Percentiles rank a stretch among this genome's conserved stretches.
Conservation (phyloP, 345 rosid genomes). For the Alliaria petiolata region DNA sequence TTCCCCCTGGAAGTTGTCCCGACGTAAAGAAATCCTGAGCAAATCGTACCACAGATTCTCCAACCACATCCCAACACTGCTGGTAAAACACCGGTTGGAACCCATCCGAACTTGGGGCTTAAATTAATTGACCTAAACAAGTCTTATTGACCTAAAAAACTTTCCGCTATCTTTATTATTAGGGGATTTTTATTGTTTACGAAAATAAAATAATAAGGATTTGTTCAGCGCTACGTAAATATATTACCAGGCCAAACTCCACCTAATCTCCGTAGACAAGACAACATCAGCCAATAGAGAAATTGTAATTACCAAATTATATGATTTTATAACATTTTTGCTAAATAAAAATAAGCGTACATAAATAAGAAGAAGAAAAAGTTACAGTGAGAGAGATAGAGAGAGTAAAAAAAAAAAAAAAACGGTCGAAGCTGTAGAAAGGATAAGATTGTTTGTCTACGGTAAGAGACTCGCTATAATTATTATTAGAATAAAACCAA, state of each 20-base stretch:
- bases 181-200: too few species aligned
- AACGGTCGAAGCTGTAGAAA: conserved; percentile 1
- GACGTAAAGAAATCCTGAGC: too few species aligned
- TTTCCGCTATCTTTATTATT: too few species aligned
- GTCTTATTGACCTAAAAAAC: neutral
- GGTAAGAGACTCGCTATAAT: conserved; percentile 32
- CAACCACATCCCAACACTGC: too few species aligned
- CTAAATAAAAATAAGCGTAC: conserved; percentile 21
- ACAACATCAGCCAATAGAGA: neutral
- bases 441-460: conserved; percentile 21
- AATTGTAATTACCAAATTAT: conserved; percentile 12
- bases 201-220: neutral
- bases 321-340: conserved; percentile 8
- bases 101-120: too few species aligned
- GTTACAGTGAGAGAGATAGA: conserved; percentile 22
- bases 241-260: neutral
- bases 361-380: neutral
- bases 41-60: too few species aligned
- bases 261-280: conserved; percentile 4
- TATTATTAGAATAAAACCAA: neutral
- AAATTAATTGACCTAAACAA: too few species aligned
- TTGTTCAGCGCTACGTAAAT: neutral
- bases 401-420: neutral
- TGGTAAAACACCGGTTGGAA: too few species aligned
- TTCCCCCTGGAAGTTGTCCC: too few species aligned